A percentile compares a stretch with the other conserved stretches of the same genome.
Conservation (phyloP, 2,329 filamentous ascomycete genomes). For the Colletotrichum scovillei region DNA sequence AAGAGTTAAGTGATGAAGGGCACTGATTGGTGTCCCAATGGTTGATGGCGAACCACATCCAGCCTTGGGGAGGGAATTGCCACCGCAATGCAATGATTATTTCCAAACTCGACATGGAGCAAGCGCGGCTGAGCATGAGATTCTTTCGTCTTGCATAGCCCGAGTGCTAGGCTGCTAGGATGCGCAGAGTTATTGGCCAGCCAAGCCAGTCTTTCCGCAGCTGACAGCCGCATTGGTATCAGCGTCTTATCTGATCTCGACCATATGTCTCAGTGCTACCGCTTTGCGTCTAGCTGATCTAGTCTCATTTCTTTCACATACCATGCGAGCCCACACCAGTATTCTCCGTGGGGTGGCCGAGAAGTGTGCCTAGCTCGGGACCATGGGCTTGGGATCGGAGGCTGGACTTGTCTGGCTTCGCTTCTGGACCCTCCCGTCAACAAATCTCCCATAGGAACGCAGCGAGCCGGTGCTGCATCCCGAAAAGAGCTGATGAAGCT, state of each 20-base stretch:
- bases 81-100: neutral
- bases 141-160: neutral
- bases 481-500: neutral
- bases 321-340: neutral
- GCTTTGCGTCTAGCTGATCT: slow-evolving; percentile 1
- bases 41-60: neutral
- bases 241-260: neutral
- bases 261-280: neutral
- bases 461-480: neutral
- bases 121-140: neutral
- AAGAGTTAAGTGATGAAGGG: neutral
- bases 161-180: neutral
- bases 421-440: neutral
- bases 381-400: neutral
- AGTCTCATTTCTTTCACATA: slow-evolving; percentile 14
- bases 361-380: neutral
- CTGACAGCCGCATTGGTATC: neutral
- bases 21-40: neutral
- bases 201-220: neutral
- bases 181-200: neutral
- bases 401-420: neutral
- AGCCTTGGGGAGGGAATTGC: neutral
- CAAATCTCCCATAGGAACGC: neutral
- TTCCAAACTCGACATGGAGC: neutral
- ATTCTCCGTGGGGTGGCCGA: neutral